phyloP scores from a whole-genome alignment of 2,329 filamentous ascomycete genomes.

The Geosmithia putterillii region DNA sequence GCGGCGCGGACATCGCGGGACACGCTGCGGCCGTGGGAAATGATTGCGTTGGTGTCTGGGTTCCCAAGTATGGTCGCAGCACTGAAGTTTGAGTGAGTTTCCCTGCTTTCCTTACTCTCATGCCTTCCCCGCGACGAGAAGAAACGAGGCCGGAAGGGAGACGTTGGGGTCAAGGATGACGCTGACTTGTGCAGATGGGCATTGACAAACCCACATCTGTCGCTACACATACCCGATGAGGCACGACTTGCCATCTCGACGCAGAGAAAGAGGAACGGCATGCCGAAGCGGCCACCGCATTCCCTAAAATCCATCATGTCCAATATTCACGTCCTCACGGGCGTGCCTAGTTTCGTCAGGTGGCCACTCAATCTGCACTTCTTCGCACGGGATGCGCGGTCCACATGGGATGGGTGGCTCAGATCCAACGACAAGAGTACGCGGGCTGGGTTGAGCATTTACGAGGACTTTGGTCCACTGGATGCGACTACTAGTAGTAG shows the following conservation, averaged over 20 bases:
- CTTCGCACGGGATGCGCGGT: constrained; percentile 58
- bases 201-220: constrained; percentile 73
- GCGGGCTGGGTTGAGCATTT: constrained; percentile 35
- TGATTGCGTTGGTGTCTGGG: constrained; percentile 74
- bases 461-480: constrained; percentile 40
- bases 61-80: constrained; percentile 82
- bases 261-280: constrained; percentile 37
- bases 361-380: constrained; percentile 81
- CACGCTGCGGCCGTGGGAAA: constrained; percentile 75
- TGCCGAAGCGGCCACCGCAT: constrained; percentile 41
- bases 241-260: constrained; percentile 45
- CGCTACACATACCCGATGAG: constrained; percentile 60
- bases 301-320: constrained; percentile 59
- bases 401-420: constrained; percentile 53
- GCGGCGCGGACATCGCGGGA: constrained; percentile 61
- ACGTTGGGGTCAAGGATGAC: neutral
- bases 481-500: constrained; percentile 4
- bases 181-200: constrained; percentile 58
- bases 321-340: constrained; percentile 70
- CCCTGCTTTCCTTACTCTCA: constrained; percentile 42
- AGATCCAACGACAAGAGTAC: constrained; percentile 33
- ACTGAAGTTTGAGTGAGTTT: constrained; percentile 76
- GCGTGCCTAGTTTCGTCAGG: constrained; percentile 64
- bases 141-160: neutral
- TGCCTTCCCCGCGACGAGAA: constrained; percentile 27